These are phyloP conservation scores for Xanthoconium separans DNA, from an alignment of 1,284 basidiomycete species.

Conservation along the genomic window DNA sequence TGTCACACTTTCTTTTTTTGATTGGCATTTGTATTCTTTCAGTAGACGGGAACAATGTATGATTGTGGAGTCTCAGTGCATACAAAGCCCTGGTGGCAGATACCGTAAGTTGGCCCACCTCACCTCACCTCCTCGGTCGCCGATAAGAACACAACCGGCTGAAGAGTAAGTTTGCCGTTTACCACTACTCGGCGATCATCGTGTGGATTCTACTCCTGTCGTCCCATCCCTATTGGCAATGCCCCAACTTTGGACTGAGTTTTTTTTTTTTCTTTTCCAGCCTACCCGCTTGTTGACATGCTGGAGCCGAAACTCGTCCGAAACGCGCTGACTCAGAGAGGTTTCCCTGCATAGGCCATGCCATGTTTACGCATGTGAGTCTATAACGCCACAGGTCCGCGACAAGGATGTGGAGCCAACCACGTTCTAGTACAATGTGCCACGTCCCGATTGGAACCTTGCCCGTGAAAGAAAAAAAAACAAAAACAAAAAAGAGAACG, in stretches of 20 bases:
- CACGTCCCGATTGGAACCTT: background rate
- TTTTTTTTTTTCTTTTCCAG: too few species aligned
- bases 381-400: slow-evolving; percentile 24
- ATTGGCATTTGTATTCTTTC: slow-evolving; percentile 19
- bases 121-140: background rate
- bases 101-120: background rate
- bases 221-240: background rate
- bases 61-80: slow-evolving; percentile 12
- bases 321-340: slow-evolving; percentile 10
- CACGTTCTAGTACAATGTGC: background rate
- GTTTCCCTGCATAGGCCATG: slow-evolving; percentile 1
- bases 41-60: slow-evolving; percentile 28
- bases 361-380: slow-evolving; percentile 2
- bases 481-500: too few species aligned
- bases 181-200: background rate
- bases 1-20: slow-evolving; percentile 25
- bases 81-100: background rate
- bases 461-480: slow-evolving; percentile 2
- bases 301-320: slow-evolving; percentile 2
- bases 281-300: background rate
- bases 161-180: background rate
- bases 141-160: background rate
- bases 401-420: background rate
- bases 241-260: background rate
- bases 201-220: slow-evolving; percentile 3